Base-by-base conservation (phyloP, 306 rosid genomes). In the Vicia faba region DNA sequence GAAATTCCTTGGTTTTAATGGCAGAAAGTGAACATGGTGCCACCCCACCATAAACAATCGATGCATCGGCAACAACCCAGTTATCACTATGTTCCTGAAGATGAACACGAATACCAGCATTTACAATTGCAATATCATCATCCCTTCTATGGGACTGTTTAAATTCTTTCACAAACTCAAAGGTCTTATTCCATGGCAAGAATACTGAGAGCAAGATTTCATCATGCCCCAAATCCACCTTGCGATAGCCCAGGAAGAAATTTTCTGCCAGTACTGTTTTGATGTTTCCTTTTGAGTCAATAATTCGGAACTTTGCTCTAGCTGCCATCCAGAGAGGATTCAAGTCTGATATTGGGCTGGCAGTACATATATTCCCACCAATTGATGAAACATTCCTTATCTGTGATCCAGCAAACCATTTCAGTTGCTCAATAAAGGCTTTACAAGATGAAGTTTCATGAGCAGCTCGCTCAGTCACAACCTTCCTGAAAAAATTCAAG, bases 361-460 rank as follows among this genome's bases (percentile, higher is more conserved):
- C 98, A 51, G 96, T 93, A 64, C 98, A 93, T 69, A 93, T 80
- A 76, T 93, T 93, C 44, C 98, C 98, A 69, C 98, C 98, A 44
- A 93, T 82, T 29, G 95, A 88, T 28, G 95, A 95, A 70, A 75
- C 98, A 79, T 93, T 93, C 82, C 85, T 86, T 64, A 93, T 88
- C 81, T 93, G 96, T 48, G 80, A 79, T 76, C 98, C 98, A 73
- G 98, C 98, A 79, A 93, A 93, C 98, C 98, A 93, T 85, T 89
- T 89, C 74, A 93, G 80, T 71, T 93, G 98, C 80, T 89, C 97
- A 28, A 88, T 66, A 41, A 93, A 79, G 43, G 98, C 98, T 75
- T 84, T 88, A 79, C 89, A 83, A 23, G 95, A 84, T 48, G 51
- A 69, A 62, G 87, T 93, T 86, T 93, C 96, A 68, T 83, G 80